Base-by-base conservation (phyloP, 192 early-diverging fungal genomes). In the Chytriomyces sp. region DNA sequence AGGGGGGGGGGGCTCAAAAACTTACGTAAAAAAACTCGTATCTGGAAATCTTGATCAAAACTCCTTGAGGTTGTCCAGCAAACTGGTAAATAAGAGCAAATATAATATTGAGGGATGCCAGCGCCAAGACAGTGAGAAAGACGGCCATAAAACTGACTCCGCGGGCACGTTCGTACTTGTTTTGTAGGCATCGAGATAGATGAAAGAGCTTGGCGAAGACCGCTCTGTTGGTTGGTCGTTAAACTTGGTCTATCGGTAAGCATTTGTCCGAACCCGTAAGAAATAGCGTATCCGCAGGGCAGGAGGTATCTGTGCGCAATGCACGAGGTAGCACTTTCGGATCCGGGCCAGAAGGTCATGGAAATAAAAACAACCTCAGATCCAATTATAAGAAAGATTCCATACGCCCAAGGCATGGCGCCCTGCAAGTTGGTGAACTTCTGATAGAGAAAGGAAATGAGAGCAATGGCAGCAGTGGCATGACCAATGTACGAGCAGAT, bases 141-240 rank as follows among this genome's bases (percentile, higher is more conserved):
- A 64, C 62, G 14, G 44, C 19, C 44, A 52, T 31, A 28, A 31
- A 12, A 1, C 62, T 64, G 44, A 64, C 62, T 44, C 62, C 62
- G 49, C 62, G 62, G 28, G 39, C 44, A 14, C 44, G 39, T 26
- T 64, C 62, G 28, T 49, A 64, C 26, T 64, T 64, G 62, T 64
- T 64, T 41, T 64, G 39, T 44, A 49, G 62, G 26, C 62, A 64
- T 22, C 62, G 17, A 4, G 44, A 52, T 17, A 64, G 28, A 26
- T 64, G 62, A 40, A 64, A 64, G 25, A 49, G 39, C 39, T 64
- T 64, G 5, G 44, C 62, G 28, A 64, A 64, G n/a, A 64, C 49
- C 10, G 62, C 62, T 22, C 62, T 64, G 39, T 0, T n/a, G n/a
- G n/a, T n/a, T n/a, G n/a, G n/a, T n/a, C n/a, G n/a, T n/a, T n/a